Conservation (phyloP, 2,329 filamentous ascomycete species). For the Madurella mycetomatis region DNA sequence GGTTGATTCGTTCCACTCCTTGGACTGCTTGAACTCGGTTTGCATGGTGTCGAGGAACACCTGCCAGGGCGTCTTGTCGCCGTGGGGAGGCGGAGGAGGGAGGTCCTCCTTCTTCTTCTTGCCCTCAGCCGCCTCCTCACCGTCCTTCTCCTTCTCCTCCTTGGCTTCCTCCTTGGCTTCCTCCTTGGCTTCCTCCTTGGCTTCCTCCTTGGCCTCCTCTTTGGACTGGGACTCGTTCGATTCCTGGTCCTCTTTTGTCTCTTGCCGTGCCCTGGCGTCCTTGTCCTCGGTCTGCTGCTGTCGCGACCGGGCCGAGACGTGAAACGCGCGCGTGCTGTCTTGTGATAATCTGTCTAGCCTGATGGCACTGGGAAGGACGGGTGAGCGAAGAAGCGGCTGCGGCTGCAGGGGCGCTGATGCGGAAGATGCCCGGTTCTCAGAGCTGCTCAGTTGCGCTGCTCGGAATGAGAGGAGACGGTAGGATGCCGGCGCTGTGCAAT, state of each 20-base stretch:
- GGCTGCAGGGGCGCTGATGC: conserved; percentile 27
- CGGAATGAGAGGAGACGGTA: conserved; percentile 21
- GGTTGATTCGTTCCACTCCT: conserved; percentile 98
- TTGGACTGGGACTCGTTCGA: conserved; percentile 32
- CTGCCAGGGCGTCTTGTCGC: conserved; percentile 97
- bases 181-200: conserved; percentile 37
- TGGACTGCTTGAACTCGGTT: conserved; percentile 89
- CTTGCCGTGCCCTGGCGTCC: conserved; percentile 17
- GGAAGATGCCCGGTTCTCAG: conserved; percentile 27
- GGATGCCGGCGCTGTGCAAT: conserved; percentile 16
- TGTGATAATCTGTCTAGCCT: conserved; percentile 30
- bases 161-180: conserved; percentile 32
- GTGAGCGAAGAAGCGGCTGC: conserved; percentile 42
- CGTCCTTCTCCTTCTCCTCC: conserved; percentile 32
- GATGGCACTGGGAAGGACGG: conserved; percentile 41
- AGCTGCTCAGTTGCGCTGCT: conserved; percentile 26
- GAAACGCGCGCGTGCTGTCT: conserved; percentile 35
- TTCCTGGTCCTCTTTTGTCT: conserved; percentile 26
- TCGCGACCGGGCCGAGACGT: conserved; percentile 32
- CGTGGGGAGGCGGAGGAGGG: conserved; percentile 89
- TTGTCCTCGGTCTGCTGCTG: conserved; percentile 26
- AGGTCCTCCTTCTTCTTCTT: conserved; percentile 61
- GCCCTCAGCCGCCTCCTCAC: conserved; percentile 40
- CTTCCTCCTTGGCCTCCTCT: conserved; percentile 29
- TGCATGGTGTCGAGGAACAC: conserved; percentile 97